Percentiles rank a stretch among this genome's conserved stretches.
Conservation (phyloP, 352 stramenopile species). For the Phytopythium chamaehyphon region DNA sequence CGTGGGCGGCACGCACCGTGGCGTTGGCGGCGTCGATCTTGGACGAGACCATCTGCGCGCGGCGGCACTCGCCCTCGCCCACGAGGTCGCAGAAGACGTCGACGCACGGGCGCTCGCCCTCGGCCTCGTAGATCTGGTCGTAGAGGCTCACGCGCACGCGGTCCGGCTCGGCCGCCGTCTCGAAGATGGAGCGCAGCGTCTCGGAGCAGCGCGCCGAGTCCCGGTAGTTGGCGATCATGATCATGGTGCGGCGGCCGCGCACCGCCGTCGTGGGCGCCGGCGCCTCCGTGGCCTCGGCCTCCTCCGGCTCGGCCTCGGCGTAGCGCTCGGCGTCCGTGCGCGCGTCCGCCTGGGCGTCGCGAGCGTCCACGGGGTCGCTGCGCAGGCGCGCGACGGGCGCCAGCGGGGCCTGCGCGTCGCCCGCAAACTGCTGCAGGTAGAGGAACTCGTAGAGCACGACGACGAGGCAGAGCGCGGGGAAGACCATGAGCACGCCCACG, state of each 20-base stretch:
- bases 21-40: slow-evolving; percentile 68
- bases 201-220: slow-evolving; percentile 73
- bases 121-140: slow-evolving; percentile 64
- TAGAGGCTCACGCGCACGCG: slow-evolving; percentile 59
- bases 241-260: slow-evolving; percentile 65
- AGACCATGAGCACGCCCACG: slow-evolving; percentile 59
- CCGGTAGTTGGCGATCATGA: slow-evolving; percentile 81
- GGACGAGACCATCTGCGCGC: slow-evolving; percentile 56
- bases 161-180: slow-evolving; percentile 56
- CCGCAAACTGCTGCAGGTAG: slow-evolving; percentile 66
- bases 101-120: slow-evolving; percentile 63
- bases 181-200: slow-evolving; percentile 77
- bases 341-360: neutral
- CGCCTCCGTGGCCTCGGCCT: slow-evolving; percentile 12
- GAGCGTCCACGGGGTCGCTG: slow-evolving; percentile 14
- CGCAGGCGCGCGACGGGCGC: slow-evolving; percentile 27
- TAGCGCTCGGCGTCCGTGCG: slow-evolving; percentile 8
- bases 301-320: slow-evolving; percentile 5
- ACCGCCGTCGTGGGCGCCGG: slow-evolving; percentile 29
- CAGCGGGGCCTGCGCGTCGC: slow-evolving; percentile 20
- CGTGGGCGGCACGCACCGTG: slow-evolving; percentile 27
- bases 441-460: slow-evolving; percentile 80
- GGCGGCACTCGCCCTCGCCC: slow-evolving; percentile 52
- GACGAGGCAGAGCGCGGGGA: slow-evolving; percentile 62
- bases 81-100: slow-evolving; percentile 68